phyloP scores from a whole-genome alignment of 2,329 filamentous ascomycete species.

The Tolypocladium amazonense region DNA sequence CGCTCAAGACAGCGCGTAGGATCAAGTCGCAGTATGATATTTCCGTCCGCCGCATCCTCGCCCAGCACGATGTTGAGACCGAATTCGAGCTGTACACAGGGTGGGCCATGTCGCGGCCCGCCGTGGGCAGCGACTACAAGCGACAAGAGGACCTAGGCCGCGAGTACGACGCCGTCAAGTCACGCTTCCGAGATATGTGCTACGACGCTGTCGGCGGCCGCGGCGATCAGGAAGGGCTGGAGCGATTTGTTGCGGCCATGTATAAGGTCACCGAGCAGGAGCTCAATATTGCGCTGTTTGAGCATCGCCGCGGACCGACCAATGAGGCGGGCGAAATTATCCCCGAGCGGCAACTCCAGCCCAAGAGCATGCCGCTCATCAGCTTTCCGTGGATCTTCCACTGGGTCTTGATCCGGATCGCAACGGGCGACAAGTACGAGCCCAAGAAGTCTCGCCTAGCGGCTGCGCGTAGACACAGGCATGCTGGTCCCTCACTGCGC shows the following conservation, averaged over 20 bases:
- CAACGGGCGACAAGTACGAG: constrained; percentile 13
- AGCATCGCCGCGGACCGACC: constrained; percentile 19
- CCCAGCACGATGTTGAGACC: constrained; percentile 69
- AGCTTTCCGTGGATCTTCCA: constrained; percentile 92
- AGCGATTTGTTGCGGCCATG: constrained; percentile 73
- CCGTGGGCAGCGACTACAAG: constrained; percentile 70
- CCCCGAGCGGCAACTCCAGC: constrained; percentile 10
- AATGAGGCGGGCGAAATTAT: constrained; percentile 21
- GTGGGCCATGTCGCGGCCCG: constrained; percentile 68
- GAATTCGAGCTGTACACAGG: constrained; percentile 91
- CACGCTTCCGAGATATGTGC: constrained; percentile 58
- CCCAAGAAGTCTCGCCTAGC: constrained; percentile 8
- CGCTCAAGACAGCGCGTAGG: constrained; percentile 47
- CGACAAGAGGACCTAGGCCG: constrained; percentile 72
- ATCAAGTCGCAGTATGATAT: constrained; percentile 74
- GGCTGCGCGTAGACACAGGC: constrained; percentile 4
- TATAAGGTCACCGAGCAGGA: constrained; percentile 74
- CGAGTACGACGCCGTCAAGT: constrained; percentile 54
- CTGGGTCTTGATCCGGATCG: constrained; percentile 35
- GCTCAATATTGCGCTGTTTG: constrained; percentile 46
- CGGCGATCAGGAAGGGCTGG: constrained; percentile 45
- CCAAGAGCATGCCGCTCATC: constrained; percentile 63
- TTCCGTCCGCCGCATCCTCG: constrained; percentile 68
- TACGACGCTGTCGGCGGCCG: constrained; percentile 49
- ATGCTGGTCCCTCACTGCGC: neutral